A percentile compares a stretch with the other conserved stretches of the same genome.
Conservation (phyloP, 2,329 filamentous ascomycete species). For the Xylariales sp. region DNA sequence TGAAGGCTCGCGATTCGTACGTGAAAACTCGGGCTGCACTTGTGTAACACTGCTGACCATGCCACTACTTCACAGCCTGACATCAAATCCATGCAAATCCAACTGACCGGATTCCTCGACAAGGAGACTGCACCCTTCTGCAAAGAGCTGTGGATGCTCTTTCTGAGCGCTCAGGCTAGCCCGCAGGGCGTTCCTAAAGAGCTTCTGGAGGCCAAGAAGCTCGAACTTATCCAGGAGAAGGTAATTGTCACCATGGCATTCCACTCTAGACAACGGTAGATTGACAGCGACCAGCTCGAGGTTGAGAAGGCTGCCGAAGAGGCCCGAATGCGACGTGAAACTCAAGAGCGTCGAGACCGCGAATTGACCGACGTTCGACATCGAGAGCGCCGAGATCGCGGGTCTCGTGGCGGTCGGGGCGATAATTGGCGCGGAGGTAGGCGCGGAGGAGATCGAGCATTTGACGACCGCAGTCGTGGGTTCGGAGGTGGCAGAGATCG, state of each 20-base stretch:
- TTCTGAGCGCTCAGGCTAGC: slow-evolving; percentile 83
- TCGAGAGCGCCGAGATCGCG: slow-evolving; percentile 53
- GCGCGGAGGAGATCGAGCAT: slow-evolving; percentile 46
- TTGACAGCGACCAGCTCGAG: slow-evolving; percentile 55
- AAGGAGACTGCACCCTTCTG: slow-evolving; percentile 87
- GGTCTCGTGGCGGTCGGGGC: slow-evolving; percentile 43
- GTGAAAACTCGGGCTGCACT: slow-evolving; percentile 28
- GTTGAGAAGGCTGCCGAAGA: slow-evolving; percentile 78
- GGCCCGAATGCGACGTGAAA: slow-evolving; percentile 65
- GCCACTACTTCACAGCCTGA: slow-evolving; percentile 64
- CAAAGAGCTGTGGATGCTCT: slow-evolving; percentile 88
- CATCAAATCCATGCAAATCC: slow-evolving; percentile 91
- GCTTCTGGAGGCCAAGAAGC: slow-evolving; percentile 91
- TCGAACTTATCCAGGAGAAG: slow-evolving; percentile 92
- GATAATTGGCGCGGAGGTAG: slow-evolving; percentile 49
- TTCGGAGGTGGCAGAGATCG: slow-evolving; percentile 40
- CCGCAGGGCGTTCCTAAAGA: slow-evolving; percentile 91
- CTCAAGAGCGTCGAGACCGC: slow-evolving; percentile 65
- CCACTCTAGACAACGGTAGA: background rate
- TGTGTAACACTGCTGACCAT: background rate
- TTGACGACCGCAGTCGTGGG: slow-evolving; percentile 39
- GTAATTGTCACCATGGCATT: slow-evolving; percentile 41
- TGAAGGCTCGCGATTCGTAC: slow-evolving; percentile 72
- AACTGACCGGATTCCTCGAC: slow-evolving; percentile 90
- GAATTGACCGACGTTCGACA: slow-evolving; percentile 65